Evolutionary conservation across 2,329 filamentous ascomycete genomes (phyloP).

Genomic region (Fusarium hostae): DNA sequence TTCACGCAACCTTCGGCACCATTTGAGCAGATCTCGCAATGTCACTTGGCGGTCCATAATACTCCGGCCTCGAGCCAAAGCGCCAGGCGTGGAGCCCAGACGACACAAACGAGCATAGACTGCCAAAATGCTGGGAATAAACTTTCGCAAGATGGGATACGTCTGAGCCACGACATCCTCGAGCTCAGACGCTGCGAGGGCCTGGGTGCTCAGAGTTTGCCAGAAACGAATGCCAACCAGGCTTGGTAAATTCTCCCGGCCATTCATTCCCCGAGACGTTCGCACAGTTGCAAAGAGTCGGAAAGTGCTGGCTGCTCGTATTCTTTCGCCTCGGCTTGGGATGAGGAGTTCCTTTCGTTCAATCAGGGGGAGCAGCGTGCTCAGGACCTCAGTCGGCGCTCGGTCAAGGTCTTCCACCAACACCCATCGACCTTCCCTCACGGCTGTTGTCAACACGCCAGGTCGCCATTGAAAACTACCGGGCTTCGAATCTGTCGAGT

Average conservation of each 20-base stretch:
- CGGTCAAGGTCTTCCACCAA: constrained; percentile 96
- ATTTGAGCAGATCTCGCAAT: constrained; percentile 87
- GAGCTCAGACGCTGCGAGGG: constrained; percentile 76
- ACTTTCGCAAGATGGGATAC: constrained; percentile 75
- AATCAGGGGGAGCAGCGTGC: constrained; percentile 89
- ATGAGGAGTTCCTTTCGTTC: constrained; percentile 92
- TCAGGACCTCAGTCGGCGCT: constrained; percentile 93
- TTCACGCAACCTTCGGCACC: constrained; percentile 80
- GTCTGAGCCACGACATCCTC: constrained; percentile 76
- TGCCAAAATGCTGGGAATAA: constrained; percentile 67
- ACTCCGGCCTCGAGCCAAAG: constrained; percentile 53
- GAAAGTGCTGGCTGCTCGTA: constrained; percentile 86
- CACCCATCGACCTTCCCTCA: constrained; percentile 94
- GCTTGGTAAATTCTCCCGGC: constrained; percentile 72
- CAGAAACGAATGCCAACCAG: constrained; percentile 89
- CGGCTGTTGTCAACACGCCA: constrained; percentile 92
- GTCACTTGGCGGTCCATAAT: constrained; percentile 67
- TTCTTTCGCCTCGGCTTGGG: constrained; percentile 85
- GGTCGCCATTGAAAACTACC: constrained; percentile 93
- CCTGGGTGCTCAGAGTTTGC: constrained; percentile 77
- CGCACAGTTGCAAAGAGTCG: constrained; percentile 92
- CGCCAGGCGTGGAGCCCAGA: constrained; percentile 58
- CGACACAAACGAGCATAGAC: constrained; percentile 67
- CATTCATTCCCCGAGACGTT: constrained; percentile 76
- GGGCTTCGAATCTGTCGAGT: constrained; percentile 87